Evolutionary conservation across 2,329 filamentous ascomycete species (phyloP).

Genomic region (Hypoxylon sp.): DNA sequence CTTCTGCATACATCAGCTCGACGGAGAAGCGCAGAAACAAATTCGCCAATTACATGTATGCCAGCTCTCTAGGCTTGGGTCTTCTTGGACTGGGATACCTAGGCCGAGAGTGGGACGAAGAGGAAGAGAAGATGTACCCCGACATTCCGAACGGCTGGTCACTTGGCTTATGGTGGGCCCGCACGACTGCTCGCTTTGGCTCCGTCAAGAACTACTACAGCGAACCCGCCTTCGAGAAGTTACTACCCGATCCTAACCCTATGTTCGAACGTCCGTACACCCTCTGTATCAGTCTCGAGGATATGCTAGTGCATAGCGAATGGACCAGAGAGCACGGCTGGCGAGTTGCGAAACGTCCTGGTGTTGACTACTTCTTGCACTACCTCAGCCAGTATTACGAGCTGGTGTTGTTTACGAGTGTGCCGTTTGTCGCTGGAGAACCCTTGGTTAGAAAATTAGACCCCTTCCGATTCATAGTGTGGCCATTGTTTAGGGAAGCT

Average conservation of each 20-base stretch:
- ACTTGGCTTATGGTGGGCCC: slow-evolving; percentile 80
- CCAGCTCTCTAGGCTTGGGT: slow-evolving; percentile 66
- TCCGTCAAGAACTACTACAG: slow-evolving; percentile 92
- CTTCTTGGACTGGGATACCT: slow-evolving; percentile 76
- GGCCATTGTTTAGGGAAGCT: slow-evolving; percentile 95
- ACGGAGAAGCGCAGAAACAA: slow-evolving; percentile 83
- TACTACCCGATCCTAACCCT: slow-evolving; percentile 85
- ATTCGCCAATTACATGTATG: slow-evolving; percentile 81
- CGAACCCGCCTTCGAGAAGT: slow-evolving; percentile 92
- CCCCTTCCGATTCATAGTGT: slow-evolving; percentile 93
- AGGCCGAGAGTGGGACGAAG: slow-evolving; percentile 87
- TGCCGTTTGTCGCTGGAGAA: slow-evolving; percentile 85
- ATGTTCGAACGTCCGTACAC: slow-evolving; percentile 89
- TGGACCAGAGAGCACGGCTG: slow-evolving; percentile 96
- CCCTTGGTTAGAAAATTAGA: slow-evolving; percentile 93
- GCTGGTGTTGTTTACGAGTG: slow-evolving; percentile 92
- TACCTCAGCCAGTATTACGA: slow-evolving; percentile 99
- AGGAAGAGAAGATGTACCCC: slow-evolving; percentile 75
- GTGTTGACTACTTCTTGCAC: slow-evolving; percentile 95
- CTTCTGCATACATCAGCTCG: slow-evolving; percentile 89
- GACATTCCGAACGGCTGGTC: slow-evolving; percentile 86
- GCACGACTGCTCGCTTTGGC: slow-evolving; percentile 78
- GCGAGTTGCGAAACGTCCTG: slow-evolving; percentile 93
- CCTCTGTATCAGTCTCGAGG: slow-evolving; percentile 90
- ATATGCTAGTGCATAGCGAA: slow-evolving; percentile 93